Base-by-base conservation (phyloP, 805 yeast genomes). In the Suhomyces kilbournensis region DNA sequence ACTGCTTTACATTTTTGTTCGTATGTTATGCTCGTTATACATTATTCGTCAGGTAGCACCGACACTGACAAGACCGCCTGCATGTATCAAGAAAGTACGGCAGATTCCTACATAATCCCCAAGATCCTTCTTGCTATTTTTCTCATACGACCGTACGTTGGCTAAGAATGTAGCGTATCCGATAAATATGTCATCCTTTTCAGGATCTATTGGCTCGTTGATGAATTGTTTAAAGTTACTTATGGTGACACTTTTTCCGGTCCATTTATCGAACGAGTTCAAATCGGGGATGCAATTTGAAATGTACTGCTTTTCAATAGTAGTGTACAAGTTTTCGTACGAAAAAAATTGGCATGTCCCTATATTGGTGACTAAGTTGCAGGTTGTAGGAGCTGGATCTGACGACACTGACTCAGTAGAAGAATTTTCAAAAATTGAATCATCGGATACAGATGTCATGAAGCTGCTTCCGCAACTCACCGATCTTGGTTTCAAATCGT, bases 211-310 rank as follows among this genome's bases (percentile, higher is more conserved):
- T 3, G 22, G 34, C 23, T 47, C 23, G n/a, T 47, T 47, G n/a
- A 52, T 22, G 26, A 56, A 53, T 7, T n/a, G 15, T 23, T 39
- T 22, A 25, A 22, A 49, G 44, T 52, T 48, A 26, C 57, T 51
- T 39, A 56, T 40, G 4, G 59, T 56, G 9, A 53, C 15, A 19
- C 22, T 28, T 38, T 50, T 54, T 28, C 55, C 56, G 42, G 48
- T 53, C 79, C 79, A 75, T 52, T 61, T 67, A 54, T 73, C 78
- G 54, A 49, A 74, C 9, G 76, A 68, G 55, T 72, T 71, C 49
- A 74, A 63, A 43, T 59, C 62, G 1, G 76, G 77, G 10, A 73
- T 57, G 55, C 78, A 74, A 51, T 67, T 67, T 35, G 67, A 63
- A 19, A 75, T 71, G 56, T 67, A 72, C 50, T 64, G 68, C 56